phyloP scores from a whole-genome alignment of 1,284 basidiomycete species.

The Rhodotorula sp. region DNA sequence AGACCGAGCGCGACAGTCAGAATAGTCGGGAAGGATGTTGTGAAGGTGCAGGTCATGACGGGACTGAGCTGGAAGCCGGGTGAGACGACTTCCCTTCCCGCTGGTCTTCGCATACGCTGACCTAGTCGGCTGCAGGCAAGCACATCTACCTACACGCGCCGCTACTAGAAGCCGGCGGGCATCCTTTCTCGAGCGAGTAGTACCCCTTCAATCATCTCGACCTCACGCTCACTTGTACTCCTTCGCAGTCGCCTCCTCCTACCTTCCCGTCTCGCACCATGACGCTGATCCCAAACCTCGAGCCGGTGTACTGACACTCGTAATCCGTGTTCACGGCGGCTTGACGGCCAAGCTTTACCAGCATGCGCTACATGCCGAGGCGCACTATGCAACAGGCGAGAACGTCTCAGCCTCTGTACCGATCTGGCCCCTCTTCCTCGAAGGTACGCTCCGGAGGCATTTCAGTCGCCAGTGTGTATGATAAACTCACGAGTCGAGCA shows the following conservation, averaged over 20 bases:
- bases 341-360: conserved; percentile 19
- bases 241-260: conserved; percentile 18
- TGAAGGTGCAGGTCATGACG: conserved; percentile 5
- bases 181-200: conserved; percentile 18
- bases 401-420: not conserved
- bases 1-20: conserved; percentile 5
- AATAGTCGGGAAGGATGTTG: conserved; percentile 6
- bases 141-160: conserved; percentile 27
- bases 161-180: conserved; percentile 18
- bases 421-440: conserved; percentile 18
- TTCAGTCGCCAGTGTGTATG: not conserved
- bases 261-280: conserved; percentile 11
- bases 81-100: not conserved
- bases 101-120: not conserved
- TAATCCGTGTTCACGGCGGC: conserved; percentile 13
- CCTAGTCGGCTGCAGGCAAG: not conserved
- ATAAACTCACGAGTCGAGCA: not conserved
- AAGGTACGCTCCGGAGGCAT: conserved; percentile 4
- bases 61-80: conserved; percentile 10
- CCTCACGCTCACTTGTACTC: not conserved
- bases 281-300: not conserved
- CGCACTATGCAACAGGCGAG: not conserved
- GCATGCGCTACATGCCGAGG: not conserved
- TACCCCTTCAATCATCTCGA: not conserved
- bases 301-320: not conserved